These are phyloP conservation scores for Suillus sp. DNA, from an alignment of 768 basidiomycete genomes.

Conservation along the genomic window DNA sequence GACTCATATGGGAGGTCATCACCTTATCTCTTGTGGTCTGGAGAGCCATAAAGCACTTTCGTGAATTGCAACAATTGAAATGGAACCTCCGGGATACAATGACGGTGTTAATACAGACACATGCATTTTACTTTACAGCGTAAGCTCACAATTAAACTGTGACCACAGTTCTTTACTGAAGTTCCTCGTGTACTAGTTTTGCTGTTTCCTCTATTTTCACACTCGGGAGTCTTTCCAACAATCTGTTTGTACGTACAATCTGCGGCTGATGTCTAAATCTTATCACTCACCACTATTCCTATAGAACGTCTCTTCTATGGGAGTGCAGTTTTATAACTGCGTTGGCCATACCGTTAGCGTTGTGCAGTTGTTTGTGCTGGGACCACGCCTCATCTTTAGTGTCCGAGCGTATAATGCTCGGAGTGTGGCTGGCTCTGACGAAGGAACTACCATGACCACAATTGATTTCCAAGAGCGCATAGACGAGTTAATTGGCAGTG, in stretches of 20 bases:
- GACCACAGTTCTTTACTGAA: background rate
- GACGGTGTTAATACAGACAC: background rate
- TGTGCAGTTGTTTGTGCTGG: background rate
- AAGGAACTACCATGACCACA: background rate
- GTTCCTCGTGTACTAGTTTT: background rate
- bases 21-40: too few relatives aligned
- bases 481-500: background rate
- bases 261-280: background rate
- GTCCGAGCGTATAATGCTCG: too few relatives aligned
- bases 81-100: background rate
- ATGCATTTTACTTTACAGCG: background rate
- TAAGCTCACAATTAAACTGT: background rate
- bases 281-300: background rate
- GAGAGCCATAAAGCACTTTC: background rate
- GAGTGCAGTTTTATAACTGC: background rate
- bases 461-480: background rate
- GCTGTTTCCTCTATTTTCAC: background rate
- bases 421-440: too few relatives aligned
- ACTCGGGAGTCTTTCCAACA: background rate
- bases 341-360: fast-evolving
- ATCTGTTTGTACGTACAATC: background rate
- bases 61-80: background rate
- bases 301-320: background rate
- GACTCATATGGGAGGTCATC: background rate
- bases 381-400: too few relatives aligned